Evolutionary conservation across 2,329 filamentous ascomycete genomes (phyloP).

Genomic region (Calonectria leucothoes): DNA sequence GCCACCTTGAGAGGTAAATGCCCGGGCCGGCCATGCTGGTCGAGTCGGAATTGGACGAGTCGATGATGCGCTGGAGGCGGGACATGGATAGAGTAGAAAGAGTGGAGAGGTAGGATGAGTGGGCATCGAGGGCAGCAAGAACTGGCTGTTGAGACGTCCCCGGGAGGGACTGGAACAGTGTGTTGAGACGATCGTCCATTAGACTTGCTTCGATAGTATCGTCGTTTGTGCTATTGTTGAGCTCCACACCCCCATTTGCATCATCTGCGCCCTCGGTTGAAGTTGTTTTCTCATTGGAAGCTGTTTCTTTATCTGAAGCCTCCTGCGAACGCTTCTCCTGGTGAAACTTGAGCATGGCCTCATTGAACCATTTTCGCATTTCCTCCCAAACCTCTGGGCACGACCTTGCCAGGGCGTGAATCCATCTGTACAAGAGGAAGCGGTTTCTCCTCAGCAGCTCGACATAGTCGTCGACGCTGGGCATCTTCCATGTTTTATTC

Average conservation of each 20-base stretch:
- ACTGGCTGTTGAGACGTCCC: slow-evolving; percentile 58
- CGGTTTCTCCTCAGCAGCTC: slow-evolving; percentile 73
- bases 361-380: slow-evolving; percentile 71
- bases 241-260: slow-evolving; percentile 16
- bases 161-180: slow-evolving; percentile 60
- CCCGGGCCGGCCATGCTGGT: slow-evolving; percentile 71
- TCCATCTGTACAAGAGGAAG: slow-evolving; percentile 73
- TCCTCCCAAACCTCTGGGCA: slow-evolving; percentile 73
- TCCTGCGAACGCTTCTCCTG: slow-evolving; percentile 32
- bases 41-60: slow-evolving; percentile 41
- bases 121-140: slow-evolving; percentile 65
- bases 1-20: slow-evolving; percentile 79
- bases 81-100: slow-evolving; percentile 65
- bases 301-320: not conserved
- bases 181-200: slow-evolving; percentile 54
- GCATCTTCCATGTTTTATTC: slow-evolving; percentile 44
- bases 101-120: slow-evolving; percentile 68
- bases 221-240: slow-evolving; percentile 39
- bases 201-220: slow-evolving; percentile 38
- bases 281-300: not conserved
- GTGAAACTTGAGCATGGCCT: slow-evolving; percentile 67
- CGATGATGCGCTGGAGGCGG: slow-evolving; percentile 69
- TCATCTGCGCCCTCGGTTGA: not conserved
- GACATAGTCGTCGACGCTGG: slow-evolving; percentile 80
- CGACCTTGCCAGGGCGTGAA: slow-evolving; percentile 76